Evolutionary conservation across 2,329 filamentous ascomycete genomes (phyloP).

Genomic region (Aspergillus calidoustus): DNA sequence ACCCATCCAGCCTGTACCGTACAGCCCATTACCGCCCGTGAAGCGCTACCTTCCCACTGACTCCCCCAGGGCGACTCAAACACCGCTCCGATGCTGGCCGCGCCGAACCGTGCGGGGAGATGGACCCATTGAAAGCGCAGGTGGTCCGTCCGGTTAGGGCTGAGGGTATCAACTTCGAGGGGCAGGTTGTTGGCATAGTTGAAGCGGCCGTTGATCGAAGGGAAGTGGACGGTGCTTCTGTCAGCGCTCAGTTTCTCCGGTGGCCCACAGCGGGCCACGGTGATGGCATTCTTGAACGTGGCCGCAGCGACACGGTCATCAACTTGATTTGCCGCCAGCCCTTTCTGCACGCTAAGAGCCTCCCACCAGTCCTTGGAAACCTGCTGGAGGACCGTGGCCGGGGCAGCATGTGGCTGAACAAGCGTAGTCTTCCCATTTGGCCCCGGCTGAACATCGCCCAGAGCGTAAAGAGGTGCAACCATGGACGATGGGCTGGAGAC

Average conservation of each 20-base stretch:
- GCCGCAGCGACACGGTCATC: constrained; percentile 13
- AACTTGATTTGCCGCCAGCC: constrained; percentile 6
- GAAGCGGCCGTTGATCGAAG: constrained; percentile 1
- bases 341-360: constrained; percentile 2
- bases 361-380: constrained; percentile 14
- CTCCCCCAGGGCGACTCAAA: constrained; percentile 14
- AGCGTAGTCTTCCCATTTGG: constrained; percentile 10
- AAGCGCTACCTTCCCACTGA: not conserved
- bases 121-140: constrained; percentile 11
- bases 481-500: constrained; percentile 11
- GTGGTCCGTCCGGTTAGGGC: not conserved
- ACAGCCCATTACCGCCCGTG: constrained; percentile 12
- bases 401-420: constrained; percentile 10
- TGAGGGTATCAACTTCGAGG: not conserved
- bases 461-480: constrained; percentile 8
- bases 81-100: constrained; percentile 11
- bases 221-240: not conserved
- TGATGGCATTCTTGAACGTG: constrained; percentile 15
- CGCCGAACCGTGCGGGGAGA: constrained; percentile 2
- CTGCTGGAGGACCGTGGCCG: constrained; percentile 1
- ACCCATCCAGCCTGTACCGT: constrained; percentile 16
- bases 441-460: constrained; percentile 6
- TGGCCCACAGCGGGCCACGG: constrained; percentile 1
- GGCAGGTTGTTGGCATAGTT: not conserved
- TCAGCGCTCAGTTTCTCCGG: constrained; percentile 2